A percentile compares a stretch with the other conserved stretches of the same genome.
These are phyloP conservation scores for Fraxinus cuspidata DNA, from an alignment of 257 asterid species.

Conservation along the genomic window DNA sequence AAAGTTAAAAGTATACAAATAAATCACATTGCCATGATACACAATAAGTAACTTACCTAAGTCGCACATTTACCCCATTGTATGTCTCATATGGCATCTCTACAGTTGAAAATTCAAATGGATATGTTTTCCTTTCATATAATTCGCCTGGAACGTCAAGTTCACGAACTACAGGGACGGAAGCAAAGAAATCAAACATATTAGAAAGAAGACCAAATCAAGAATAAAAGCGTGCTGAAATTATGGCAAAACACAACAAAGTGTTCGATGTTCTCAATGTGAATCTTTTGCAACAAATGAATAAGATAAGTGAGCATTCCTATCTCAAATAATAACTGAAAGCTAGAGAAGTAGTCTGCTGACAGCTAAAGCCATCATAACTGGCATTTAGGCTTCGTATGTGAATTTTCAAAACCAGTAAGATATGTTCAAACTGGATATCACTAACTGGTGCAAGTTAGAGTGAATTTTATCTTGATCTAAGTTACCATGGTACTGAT, in stretches of 20 bases:
- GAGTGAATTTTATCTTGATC: neutral
- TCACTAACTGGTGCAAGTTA: neutral
- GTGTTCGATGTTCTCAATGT: neutral
- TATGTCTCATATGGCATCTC: constrained; percentile 99
- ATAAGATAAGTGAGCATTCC: no score
- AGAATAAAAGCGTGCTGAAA: constrained; percentile 16
- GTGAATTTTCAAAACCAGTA: neutral
- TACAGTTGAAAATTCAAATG: constrained; percentile 92
- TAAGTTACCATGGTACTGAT: neutral
- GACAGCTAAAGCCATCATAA: neutral
- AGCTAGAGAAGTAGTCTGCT: no score
- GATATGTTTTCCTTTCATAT: constrained; percentile 72
- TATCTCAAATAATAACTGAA: no score
- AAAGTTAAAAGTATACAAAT: neutral
- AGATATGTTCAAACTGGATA: neutral
- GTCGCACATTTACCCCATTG: constrained; percentile 92
- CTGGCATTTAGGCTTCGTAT: neutral
- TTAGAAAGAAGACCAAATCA: constrained; percentile 12
- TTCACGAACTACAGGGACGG: constrained; percentile 63
- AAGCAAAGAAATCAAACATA: constrained; percentile 16
- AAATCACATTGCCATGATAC: neutral
- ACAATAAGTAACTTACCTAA: constrained; percentile 60
- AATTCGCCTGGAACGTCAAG: constrained; percentile 64
- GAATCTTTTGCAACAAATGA: neutral
- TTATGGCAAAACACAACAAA: constrained; percentile 11